Evolutionary conservation across 73 alveolate genomes (phyloP), one percentile per base, ranked within the genome.

Genomic region (Stentor coeruleus): DNA sequence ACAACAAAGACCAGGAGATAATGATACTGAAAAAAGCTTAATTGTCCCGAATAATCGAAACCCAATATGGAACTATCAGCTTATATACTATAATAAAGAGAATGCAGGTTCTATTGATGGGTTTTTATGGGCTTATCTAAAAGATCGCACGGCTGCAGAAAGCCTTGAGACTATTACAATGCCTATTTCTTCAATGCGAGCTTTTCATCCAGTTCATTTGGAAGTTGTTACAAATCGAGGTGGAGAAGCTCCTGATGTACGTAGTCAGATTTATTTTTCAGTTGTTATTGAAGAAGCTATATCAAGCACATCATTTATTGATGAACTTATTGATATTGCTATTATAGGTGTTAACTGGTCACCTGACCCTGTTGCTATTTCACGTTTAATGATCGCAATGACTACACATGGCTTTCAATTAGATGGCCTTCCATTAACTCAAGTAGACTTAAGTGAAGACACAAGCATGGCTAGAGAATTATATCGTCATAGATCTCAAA

Each of bases 51-150:
- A 91, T 41, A 93, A 92, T 85, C 84, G 98, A 77, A 94, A 91
- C 84, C 99, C 99, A 3, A 91, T 95, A 42, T 97, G 99, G 99
- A 97, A 97, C 85, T 92, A 96, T 74, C 98, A 97, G 86, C 82
- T 96, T 77, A 74, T 97, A 66, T 96, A 93, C 85, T 90, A 95
- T 59, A 97, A 96, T 75, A 99, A 99, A 1, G 82, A 96, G 55
- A 93, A 91, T 55, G 88, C 93, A 66, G 82, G 95, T 2, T 95
- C 92, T 74, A 84, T 87, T 58, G 98, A 95, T 90, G 99, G 99
- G 37, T 95, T 87, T 86, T 93, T 97, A 84, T 96, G 96, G 95
- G 86, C 96, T 2, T 38, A 91, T 3, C 87, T 97, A 57, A 95
- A 89, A 85, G 99, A 97, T 84, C 91, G 94, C 82, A 79, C 88